Conservation (phyloP, 176 grass and related monocot species). For the Eleusine indica region DNA sequence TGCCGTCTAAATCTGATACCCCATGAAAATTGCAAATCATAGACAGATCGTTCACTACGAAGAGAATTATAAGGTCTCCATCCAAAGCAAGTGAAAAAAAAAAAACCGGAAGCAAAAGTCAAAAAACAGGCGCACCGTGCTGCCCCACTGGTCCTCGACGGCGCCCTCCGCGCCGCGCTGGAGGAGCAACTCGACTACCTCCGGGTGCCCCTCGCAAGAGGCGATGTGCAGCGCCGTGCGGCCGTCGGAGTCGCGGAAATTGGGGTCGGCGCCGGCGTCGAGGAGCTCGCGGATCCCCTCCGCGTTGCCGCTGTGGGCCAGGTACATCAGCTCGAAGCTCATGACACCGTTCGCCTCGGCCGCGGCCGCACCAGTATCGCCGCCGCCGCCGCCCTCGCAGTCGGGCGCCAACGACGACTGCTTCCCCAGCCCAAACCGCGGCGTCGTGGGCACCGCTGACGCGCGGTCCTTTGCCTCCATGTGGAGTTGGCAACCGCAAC, state of each 20-base stretch:
- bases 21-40: neutral
- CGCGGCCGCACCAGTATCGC: neutral
- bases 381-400: neutral
- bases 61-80: neutral
- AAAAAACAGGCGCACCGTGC: conserved; percentile 54
- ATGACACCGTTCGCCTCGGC: conserved; percentile 39
- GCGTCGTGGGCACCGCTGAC: conserved; percentile 18
- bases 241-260: conserved; percentile 86
- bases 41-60: neutral
- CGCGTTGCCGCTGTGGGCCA: conserved; percentile 68
- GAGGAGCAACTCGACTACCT: conserved; percentile 67
- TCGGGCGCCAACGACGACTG: conserved; percentile 87
- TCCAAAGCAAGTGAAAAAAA: neutral
- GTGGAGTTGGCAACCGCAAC: neutral
- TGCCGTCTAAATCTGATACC: neutral
- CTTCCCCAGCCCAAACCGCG: conserved; percentile 69
- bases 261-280: conserved; percentile 64
- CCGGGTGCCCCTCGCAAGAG: conserved; percentile 75
- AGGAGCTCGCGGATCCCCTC: conserved; percentile 77
- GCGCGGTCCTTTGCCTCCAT: conserved; percentile 54
- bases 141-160: conserved; percentile 82
- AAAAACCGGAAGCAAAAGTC: neutral
- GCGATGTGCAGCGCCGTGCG: conserved; percentile 90
- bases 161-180: conserved; percentile 60
- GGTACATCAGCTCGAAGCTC: conserved; percentile 84